phyloP scores from a whole-genome alignment of 176 grass and related monocot species.

The Bolboschoenus planiculmis region DNA sequence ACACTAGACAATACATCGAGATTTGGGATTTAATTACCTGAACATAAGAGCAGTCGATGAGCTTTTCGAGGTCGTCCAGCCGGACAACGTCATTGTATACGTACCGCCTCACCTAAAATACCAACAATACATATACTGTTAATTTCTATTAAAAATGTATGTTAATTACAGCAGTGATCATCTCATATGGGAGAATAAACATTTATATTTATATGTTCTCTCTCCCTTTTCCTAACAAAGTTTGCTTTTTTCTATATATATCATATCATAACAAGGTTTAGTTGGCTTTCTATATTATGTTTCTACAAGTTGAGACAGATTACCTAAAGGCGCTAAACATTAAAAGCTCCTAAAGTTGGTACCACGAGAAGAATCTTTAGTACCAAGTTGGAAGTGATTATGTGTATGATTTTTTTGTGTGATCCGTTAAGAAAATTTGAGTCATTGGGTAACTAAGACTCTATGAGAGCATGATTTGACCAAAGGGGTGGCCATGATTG shows the following conservation, averaged over 20 bases:
- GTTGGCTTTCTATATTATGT: neutral
- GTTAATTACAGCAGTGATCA: neutral
- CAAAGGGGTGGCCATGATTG: constrained; percentile 44
- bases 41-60: constrained; percentile 87
- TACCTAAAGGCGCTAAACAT: neutral
- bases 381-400: neutral
- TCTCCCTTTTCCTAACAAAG: neutral
- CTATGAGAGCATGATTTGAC: constrained; percentile 65
- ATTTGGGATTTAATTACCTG: constrained; percentile 44
- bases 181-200: neutral
- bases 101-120: constrained; percentile 68
- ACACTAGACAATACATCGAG: constrained; percentile 4
- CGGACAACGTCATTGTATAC: constrained; percentile 94
- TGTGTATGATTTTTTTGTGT: neutral
- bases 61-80: constrained; percentile 81
- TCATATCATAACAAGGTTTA: neutral
- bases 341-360: neutral
- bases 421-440: neutral
- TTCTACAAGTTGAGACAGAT: neutral
- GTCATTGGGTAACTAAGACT: constrained; percentile 36
- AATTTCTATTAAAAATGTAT: neutral
- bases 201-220: too few relatives aligned
- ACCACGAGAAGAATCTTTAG: constrained; percentile 6
- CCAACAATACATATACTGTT: neutral
- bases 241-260: neutral